Percentiles rank a stretch among this genome's conserved stretches.
Evolutionary conservation across 192 early-diverging fungal genomes (phyloP).

Genomic region (Backusella parvicylindrica): DNA sequence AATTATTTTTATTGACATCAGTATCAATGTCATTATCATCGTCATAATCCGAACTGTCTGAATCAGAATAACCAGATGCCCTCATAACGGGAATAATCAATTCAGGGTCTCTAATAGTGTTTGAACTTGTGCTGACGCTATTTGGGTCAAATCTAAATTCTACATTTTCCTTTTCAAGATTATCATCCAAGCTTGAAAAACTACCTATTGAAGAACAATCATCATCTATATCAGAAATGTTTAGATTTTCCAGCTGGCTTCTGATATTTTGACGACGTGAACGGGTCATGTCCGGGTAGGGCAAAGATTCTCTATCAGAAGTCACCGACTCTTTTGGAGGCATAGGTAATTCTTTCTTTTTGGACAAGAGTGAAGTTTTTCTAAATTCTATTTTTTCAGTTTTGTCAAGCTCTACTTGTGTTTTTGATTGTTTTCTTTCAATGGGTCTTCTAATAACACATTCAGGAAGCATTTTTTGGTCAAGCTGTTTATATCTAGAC

Average conservation of each 20-base stretch:
- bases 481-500: background rate
- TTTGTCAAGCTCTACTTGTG: background rate
- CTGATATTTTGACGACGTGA: background rate
- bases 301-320: background rate
- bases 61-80: background rate
- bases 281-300: background rate
- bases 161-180: background rate
- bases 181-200: background rate
- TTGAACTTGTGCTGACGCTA: background rate
- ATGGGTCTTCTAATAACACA: background rate
- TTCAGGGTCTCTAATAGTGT: background rate
- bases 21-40: background rate
- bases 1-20: background rate
- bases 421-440: background rate
- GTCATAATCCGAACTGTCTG: background rate
- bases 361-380: background rate
- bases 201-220: background rate
- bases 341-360: background rate
- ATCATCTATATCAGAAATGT: background rate
- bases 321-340: background rate
- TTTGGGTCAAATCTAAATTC: background rate
- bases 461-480: background rate
- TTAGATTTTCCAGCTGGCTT: background rate
- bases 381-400: background rate
- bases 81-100: background rate